Conservation (phyloP, 495 filamentous ascomycete genomes). For the Lasiosphaeria hispida region DNA sequence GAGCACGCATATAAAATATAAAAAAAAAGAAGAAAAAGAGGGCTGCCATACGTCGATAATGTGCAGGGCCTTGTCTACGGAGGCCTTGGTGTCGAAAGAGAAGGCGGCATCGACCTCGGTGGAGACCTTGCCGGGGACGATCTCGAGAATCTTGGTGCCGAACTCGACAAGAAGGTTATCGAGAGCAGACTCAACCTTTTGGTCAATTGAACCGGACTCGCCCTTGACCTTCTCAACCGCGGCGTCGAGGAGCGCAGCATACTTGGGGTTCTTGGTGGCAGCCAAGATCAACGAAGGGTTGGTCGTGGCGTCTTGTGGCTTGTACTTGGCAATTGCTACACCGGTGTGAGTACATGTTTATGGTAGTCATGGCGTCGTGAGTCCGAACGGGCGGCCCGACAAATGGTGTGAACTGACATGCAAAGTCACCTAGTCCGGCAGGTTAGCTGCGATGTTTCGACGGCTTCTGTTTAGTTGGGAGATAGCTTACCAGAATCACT, state of each 20-base stretch:
- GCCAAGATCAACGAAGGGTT: conserved; percentile 98
- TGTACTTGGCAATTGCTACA: conserved; percentile 96
- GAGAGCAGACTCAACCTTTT: conserved; percentile 77
- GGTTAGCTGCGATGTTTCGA: conserved; percentile 6
- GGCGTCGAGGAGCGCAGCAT: conserved; percentile 85
- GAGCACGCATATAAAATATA: no score
- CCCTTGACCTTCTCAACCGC: conserved; percentile 84
- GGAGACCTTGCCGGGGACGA: conserved; percentile 96
- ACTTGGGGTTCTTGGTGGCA: conserved; percentile 96
- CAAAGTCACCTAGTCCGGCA: conserved; percentile 65
- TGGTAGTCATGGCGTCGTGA: conserved; percentile 15
- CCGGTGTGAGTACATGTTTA: conserved; percentile 33
- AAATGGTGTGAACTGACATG: conserved; percentile 54
- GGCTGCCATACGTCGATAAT: conserved; percentile 76
- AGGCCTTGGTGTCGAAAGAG: conserved; percentile 91
- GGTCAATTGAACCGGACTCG: conserved; percentile 62
- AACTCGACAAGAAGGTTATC: conserved; percentile 97
- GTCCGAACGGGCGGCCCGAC: background rate
- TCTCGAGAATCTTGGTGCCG: conserved; percentile 93
- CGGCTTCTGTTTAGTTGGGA: background rate
- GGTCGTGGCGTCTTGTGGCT: conserved; percentile 99
- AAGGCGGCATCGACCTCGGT: conserved; percentile 97
- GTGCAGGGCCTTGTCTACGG: conserved; percentile 93
- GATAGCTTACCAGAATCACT: conserved; percentile 83
- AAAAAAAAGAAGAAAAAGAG: background rate